Evolutionary conservation across 805 yeast genomes (phyloP), one percentile per base, ranked within the genome.

Genomic region (Myxozyma udenii): DNA sequence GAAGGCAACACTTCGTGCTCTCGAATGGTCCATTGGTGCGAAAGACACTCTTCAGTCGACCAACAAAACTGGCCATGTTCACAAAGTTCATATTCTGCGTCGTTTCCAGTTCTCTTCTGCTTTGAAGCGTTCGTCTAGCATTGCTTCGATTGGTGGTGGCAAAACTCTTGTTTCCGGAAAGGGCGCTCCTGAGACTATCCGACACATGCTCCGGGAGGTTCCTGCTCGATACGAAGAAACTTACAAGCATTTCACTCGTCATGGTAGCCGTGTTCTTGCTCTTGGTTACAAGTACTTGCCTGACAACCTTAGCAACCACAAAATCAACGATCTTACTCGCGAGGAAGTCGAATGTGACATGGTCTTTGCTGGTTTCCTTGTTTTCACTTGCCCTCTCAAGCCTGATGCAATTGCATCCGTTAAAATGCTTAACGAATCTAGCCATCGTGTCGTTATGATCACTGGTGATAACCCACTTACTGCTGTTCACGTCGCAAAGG

Each of bases 381-480:
- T 93, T 49, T 93, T 93, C 86, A 95, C 88, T 68, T 90, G 98
- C 74, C 98, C 98, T 18, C 79, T 93, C 78, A 93, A 93, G 70
- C 78, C 76, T 33, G 98, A 93, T 72, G 98, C 98, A 33, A 74
- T 87, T 66, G 95, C 83, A 61, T 85, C 96, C 37, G 83, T 93
- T 61, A 76, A 80, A 64, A 91, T 89, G 97, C 77, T 93, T 70
- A 91, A 88, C 70, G 95, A 88, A 66, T 89, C 97, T 0, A 81
- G 91, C 48, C 98, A 93, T 69, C 88, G 98, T 67, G 87, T 88
- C 68, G 81, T 93, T 39, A 93, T 93, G 98, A 93, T 93, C 62
- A 93, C 98, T 44, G 98, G 98, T 76, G 98, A 93, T 71, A 93
- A 91, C 70, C 97, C 98, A 36, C 79, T 93, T 66, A 93, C 98